Percentiles rank a stretch among this genome's conserved stretches.
These are phyloP conservation scores for Thraustochytrium striatum DNA, from an alignment of 352 stramenopile species.

Conservation along the genomic window DNA sequence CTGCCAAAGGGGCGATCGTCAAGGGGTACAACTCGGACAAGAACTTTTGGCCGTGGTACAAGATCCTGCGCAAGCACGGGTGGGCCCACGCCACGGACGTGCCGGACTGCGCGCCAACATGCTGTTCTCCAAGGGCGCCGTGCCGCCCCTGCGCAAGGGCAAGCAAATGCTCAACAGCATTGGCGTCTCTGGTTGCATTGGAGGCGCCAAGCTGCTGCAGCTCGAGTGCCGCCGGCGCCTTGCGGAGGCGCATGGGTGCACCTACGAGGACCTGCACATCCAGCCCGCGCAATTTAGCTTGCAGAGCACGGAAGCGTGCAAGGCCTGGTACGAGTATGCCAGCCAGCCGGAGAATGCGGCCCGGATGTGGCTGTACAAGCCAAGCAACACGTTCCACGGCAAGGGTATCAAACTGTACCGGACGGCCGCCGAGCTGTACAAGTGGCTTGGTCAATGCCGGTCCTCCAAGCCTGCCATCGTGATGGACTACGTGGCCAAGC, in stretches of 20 bases:
- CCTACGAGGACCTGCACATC: constrained; percentile 36
- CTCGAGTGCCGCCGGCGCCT: constrained; percentile 2
- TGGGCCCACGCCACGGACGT: constrained; percentile 2
- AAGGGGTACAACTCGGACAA: constrained; percentile 16
- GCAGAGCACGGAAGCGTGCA: not conserved
- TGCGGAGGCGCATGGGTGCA: constrained; percentile 12
- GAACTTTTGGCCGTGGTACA: constrained; percentile 46
- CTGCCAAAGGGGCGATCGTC: not conserved
- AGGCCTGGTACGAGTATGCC: not conserved
- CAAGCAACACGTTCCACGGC: constrained; percentile 48
- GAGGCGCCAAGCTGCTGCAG: constrained; percentile 28
- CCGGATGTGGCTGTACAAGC: constrained; percentile 48
- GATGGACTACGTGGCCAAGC: constrained; percentile 47
- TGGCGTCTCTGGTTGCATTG: constrained; percentile 46
- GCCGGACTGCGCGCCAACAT: not conserved
- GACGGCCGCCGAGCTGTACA: not conserved
- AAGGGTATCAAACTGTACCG: constrained; percentile 36
- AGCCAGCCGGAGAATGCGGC: constrained; percentile 12
- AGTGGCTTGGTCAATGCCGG: not conserved
- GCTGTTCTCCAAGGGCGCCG: constrained; percentile 16
- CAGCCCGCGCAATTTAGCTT: constrained; percentile 42
- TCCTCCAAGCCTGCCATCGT: not conserved
- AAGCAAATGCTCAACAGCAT: constrained; percentile 51
- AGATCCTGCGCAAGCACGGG: constrained; percentile 25
- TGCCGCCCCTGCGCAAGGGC: constrained; percentile 20